Conservation (phyloP, 345 rosid species). For the Ricinus communis region DNA sequence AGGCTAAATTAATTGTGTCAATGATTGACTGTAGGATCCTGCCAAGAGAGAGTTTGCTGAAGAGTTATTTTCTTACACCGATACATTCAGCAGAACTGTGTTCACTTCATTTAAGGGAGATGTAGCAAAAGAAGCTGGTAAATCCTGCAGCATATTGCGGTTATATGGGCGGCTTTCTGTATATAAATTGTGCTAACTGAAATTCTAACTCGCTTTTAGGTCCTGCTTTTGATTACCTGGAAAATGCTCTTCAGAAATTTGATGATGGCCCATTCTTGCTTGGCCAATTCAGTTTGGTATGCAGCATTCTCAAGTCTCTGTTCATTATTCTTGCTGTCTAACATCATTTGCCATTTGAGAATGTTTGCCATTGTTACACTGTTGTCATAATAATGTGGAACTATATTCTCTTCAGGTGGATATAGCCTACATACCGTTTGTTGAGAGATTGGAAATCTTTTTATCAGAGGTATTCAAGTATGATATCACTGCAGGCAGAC, state of each 20-base stretch:
- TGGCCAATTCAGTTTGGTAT: slow-evolving; percentile 74
- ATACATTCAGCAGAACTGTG: slow-evolving; percentile 43
- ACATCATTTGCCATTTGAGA: no score
- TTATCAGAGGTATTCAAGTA: slow-evolving; percentile 46
- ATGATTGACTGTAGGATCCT: slow-evolving; percentile 64
- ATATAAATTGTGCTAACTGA: background rate
- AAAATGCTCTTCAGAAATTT: slow-evolving; percentile 59
- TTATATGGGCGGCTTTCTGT: background rate
- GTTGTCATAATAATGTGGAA: no score
- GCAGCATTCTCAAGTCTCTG: slow-evolving; percentile 14
- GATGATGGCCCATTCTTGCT: slow-evolving; percentile 91
- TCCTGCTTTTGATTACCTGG: slow-evolving; percentile 70
- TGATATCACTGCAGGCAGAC: slow-evolving; percentile 68
- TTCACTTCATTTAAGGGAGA: slow-evolving; percentile 65
- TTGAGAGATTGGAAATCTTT: slow-evolving; percentile 61
- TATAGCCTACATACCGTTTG: slow-evolving; percentile 64
- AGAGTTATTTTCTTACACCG: slow-evolving; percentile 61
- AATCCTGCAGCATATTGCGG: slow-evolving; percentile 10
- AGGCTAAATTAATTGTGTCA: slow-evolving; percentile 10
- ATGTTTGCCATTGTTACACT: no score
- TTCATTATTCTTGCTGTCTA: no score
- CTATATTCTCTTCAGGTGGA: no score
- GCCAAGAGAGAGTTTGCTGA: slow-evolving; percentile 54
- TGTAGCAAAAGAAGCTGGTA: slow-evolving; percentile 53
- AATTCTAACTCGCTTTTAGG: slow-evolving; percentile 40